A percentile compares a stretch with the other conserved stretches of the same genome.
Evolutionary conservation across 208 protist species (phyloP).

Genomic region (Acanthamoeba sp.): DNA sequence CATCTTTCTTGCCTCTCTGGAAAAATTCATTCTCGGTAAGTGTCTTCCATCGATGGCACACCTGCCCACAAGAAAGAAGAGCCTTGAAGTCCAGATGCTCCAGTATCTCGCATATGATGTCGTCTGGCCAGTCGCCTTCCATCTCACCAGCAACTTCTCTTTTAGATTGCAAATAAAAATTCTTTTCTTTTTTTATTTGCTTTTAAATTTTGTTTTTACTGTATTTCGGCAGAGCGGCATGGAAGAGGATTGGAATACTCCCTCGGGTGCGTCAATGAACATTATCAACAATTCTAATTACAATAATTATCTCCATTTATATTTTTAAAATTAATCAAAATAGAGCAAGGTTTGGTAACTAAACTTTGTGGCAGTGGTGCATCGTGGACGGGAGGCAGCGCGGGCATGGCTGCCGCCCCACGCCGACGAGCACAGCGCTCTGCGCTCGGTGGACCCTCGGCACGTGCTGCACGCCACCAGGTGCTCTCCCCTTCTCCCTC

Average conservation of each 20-base stretch:
- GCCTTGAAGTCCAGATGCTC: not conserved
- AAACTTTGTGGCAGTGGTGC: not conserved
- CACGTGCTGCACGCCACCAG: not conserved
- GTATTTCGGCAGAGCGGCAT: not conserved
- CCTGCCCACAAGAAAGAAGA: not conserved
- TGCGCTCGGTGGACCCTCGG: not conserved
- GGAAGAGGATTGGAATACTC: not conserved
- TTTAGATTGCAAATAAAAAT: too few relatives aligned
- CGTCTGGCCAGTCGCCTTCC: not conserved
- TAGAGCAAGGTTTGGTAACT: not conserved
- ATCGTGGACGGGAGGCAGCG: not conserved
- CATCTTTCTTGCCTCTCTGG: not conserved
- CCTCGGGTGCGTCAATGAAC: not conserved
- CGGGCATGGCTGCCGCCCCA: constrained; percentile 9
- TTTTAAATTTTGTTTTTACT: too few relatives aligned
- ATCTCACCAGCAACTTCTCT: too few relatives aligned
- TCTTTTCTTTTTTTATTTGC: too few relatives aligned
- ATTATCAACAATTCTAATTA: not conserved
- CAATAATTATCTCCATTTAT: not conserved
- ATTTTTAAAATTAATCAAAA: not conserved
- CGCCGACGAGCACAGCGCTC: not conserved
- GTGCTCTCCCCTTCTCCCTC: not conserved
- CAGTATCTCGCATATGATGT: not conserved
- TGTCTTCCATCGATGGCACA: constrained; percentile 36
- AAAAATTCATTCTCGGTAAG: constrained; percentile 16